Evolutionary conservation across 1,284 basidiomycete species (phyloP), one percentile per base, ranked within the genome.

Genomic region (Ceratobasidium sp.): DNA sequence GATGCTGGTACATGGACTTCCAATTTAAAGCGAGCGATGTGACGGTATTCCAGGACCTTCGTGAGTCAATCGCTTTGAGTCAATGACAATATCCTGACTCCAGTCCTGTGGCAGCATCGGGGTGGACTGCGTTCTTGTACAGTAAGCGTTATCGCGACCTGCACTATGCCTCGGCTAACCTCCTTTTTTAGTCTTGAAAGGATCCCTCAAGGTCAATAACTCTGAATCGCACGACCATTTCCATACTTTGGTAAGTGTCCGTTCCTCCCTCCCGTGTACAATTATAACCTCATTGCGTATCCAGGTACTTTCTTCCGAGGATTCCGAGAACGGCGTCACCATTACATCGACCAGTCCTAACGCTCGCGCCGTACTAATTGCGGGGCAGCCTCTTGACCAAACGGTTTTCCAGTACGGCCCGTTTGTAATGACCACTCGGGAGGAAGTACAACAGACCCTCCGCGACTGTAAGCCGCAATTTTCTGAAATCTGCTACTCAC

Each of bases 1-100:
- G 96, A 1, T 97, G 96, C 84, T 96, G 95, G 93, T 98, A 92
- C 85, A 92, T 97, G 86, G 96, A 98, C 83, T 86, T 94, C 78
- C 90, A 87, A 78, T 92, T 97, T 83, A 87, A 88, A 74, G 88
- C 88, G 78, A 88, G 91, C 30, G 90, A 90, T 3, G 87, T 88
- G n/a, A 87, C 85, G 20, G 88, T 96, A 23, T 98, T 95, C 87
- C 96, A 98, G 83, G 89, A 92, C 4, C 88, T 99, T 60, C 96
- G 96, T 88, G 84, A 85, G 92, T 86, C 44, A 48, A 35, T 52
- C 10, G 2, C 3, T 41, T 14, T 54, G n/a, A 46, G 33, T 10
- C 23, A 20, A 1, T 7, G 23, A 38, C 23, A 60, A 38, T 71
- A 59, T 12, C 41, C 23, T 73, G 16, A 70, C 16, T 33, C 68